phyloP scores from a whole-genome alignment of 139 green algal genomes.

The Tetraselmis striata region DNA sequence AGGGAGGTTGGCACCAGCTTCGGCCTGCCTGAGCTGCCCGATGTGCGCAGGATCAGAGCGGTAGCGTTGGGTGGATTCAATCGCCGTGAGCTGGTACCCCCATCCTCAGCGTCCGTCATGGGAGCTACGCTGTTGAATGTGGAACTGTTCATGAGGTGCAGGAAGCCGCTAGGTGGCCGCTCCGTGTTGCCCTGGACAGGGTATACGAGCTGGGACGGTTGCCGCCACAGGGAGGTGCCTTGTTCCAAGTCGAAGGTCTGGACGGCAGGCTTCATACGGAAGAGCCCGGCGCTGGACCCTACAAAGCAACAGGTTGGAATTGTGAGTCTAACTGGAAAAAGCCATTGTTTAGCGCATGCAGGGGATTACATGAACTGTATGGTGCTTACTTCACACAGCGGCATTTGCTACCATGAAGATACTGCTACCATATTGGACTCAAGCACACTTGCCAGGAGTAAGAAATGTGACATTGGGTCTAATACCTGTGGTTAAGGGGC shows the following conservation, averaged over 20 bases:
- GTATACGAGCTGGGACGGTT: no score
- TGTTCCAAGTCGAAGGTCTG: no score
- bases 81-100: background rate
- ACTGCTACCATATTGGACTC: background rate
- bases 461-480: background rate
- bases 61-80: background rate
- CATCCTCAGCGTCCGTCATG: background rate
- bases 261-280: background rate
- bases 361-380: background rate
- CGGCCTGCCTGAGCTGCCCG: background rate
- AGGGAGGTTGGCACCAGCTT: background rate
- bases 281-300: background rate
- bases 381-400: background rate
- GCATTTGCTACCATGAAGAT: background rate
- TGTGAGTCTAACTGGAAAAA: background rate
- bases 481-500: background rate
- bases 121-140: background rate
- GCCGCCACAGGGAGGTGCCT: no score
- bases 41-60: background rate
- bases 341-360: background rate
- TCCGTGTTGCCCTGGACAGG: no score
- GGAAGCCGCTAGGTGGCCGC: background rate
- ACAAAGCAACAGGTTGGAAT: background rate
- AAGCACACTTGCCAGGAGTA: background rate
- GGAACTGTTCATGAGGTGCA: background rate